phyloP scores from a whole-genome alignment of 345 rosid genomes.

The Lepidium sativum region DNA sequence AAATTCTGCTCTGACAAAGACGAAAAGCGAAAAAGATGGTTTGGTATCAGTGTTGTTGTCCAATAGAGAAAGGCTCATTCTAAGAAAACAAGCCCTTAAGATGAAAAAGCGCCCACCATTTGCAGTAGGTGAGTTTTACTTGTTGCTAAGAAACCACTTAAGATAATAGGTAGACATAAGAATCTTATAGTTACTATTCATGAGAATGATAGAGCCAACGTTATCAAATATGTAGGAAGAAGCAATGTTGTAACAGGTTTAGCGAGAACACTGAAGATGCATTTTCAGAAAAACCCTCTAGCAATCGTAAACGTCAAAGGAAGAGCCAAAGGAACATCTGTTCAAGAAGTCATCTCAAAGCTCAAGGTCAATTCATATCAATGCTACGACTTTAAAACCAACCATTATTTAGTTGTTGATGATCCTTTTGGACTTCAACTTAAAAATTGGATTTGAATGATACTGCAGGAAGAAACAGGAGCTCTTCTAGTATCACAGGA shows the following conservation, averaged over 20 bases:
- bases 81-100: conserved; percentile 80
- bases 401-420: neutral
- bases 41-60: conserved; percentile 44
- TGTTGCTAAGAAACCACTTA: neutral
- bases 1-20: conserved; percentile 15
- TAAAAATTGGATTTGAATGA: neutral
- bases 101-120: conserved; percentile 80
- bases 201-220: neutral
- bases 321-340: conserved; percentile 89
- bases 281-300: conserved; percentile 70
- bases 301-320: conserved; percentile 88
- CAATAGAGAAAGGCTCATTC: conserved; percentile 78
- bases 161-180: neutral
- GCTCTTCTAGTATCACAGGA: conserved; percentile 78
- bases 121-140: conserved; percentile 57
- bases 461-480: conserved; percentile 73
- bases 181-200: neutral
- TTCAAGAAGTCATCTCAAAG: conserved; percentile 74
- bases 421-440: neutral
- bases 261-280: conserved; percentile 61
- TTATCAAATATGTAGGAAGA: conserved; percentile 39
- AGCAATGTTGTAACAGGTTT: conserved; percentile 74
- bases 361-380: conserved; percentile 50
- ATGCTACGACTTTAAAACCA: neutral
- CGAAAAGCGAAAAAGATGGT: conserved; percentile 18